These are phyloP conservation scores for Chlamydomonas eustigma DNA, from an alignment of 139 green algal genomes.

Conservation along the genomic window DNA sequence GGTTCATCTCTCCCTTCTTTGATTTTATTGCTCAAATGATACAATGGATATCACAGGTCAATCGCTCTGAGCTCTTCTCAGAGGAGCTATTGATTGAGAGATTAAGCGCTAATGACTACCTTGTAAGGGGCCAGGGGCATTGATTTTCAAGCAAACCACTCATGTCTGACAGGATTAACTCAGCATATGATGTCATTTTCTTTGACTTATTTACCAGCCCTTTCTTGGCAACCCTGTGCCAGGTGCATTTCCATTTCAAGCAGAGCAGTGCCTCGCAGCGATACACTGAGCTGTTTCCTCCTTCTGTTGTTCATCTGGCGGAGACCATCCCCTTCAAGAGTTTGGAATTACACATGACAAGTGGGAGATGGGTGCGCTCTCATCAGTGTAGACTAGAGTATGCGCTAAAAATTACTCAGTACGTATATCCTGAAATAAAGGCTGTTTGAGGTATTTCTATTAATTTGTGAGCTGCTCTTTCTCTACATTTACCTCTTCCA, in stretches of 20 bases:
- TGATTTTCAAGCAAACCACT: not conserved
- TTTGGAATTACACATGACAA: conserved; percentile 3
- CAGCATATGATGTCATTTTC: not conserved
- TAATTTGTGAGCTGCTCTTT: no score
- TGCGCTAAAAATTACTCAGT: not conserved
- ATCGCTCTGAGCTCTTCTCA: not conserved
- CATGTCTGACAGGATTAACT: not conserved
- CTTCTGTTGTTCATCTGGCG: not conserved
- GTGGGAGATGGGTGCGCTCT: conserved; percentile 5
- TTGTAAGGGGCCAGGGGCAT: not conserved
- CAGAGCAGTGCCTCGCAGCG: not conserved
- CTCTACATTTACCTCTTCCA: no score
- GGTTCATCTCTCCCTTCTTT: no score
- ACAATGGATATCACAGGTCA: no score
- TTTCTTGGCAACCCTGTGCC: not conserved
- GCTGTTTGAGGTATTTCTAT: not conserved
- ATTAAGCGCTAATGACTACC: not conserved
- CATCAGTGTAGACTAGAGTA: not conserved
- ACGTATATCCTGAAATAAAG: not conserved
- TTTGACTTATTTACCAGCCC: not conserved
- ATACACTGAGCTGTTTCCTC: not conserved
- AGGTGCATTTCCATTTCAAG: conserved; percentile 4
- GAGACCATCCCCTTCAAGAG: not conserved
- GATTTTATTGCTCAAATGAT: no score
- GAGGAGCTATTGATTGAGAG: not conserved